Evolutionary conservation across 495 filamentous ascomycete species (phyloP).

Genomic region (Penicillium robsamsonii): DNA sequence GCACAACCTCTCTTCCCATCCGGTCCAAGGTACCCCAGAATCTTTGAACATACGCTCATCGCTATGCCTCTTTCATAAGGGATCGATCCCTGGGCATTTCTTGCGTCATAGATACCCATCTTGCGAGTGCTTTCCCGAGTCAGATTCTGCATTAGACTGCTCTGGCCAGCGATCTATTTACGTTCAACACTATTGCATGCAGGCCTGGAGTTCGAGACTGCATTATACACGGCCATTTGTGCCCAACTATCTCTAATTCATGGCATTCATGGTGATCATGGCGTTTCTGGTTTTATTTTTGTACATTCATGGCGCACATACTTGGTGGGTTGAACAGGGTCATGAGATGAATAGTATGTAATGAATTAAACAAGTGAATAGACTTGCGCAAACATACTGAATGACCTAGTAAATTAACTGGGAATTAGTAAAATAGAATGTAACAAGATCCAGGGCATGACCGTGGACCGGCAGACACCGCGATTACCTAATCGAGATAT

Average conservation of each 20-base stretch:
- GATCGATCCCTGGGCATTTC: conserved; percentile 8
- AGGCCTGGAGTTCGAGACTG: conserved; percentile 22
- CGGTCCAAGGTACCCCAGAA: conserved; percentile 21
- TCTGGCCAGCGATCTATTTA: conserved; percentile 21
- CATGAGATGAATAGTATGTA: conserved; percentile 3
- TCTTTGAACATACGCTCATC: conserved; percentile 16
- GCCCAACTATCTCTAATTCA: conserved; percentile 4
- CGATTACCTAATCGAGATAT: conserved; percentile 18
- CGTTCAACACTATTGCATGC: conserved; percentile 30
- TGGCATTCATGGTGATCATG: conserved; percentile 27
- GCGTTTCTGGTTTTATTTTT: conserved; percentile 19
- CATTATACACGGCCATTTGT: conserved; percentile 16
- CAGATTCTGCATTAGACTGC: conserved; percentile 19
- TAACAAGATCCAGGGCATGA: too few species aligned
- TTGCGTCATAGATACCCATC: conserved; percentile 15
- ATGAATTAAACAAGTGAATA: not conserved
- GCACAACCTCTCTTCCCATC: conserved; percentile 22
- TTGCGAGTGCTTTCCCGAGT: conserved; percentile 14
- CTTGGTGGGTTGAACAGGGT: conserved; percentile 2
- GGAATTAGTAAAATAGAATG: not conserved
- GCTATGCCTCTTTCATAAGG: conserved; percentile 1
- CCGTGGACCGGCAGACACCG: not conserved
- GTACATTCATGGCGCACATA: conserved; percentile 13
- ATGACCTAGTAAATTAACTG: not conserved
- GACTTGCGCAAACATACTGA: not conserved